Percentiles rank a stretch among this genome's conserved stretches.
Evolutionary conservation across 2,329 filamentous ascomycete genomes (phyloP).

Genomic region (Colletotrichum ledebouriae): DNA sequence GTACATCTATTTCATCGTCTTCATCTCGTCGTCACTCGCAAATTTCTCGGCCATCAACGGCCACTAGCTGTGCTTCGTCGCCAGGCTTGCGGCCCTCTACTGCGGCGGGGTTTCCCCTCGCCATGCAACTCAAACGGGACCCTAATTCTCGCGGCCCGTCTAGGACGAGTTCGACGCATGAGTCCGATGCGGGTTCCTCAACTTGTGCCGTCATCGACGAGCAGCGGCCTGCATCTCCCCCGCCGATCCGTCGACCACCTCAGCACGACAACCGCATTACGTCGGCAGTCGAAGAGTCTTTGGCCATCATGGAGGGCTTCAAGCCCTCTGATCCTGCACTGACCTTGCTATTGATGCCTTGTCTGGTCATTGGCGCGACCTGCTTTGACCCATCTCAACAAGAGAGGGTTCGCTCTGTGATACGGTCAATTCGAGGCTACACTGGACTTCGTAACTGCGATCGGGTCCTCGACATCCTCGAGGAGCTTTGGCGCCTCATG

Average conservation of each 20-base stretch:
- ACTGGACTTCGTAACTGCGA: constrained; percentile 72
- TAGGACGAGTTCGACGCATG: constrained; percentile 57
- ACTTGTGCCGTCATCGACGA: constrained; percentile 36
- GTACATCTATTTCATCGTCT: constrained; percentile 40
- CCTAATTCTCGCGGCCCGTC: constrained; percentile 52
- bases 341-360: constrained; percentile 71
- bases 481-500: constrained; percentile 72
- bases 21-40: constrained; percentile 43
- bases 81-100: constrained; percentile 46
- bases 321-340: constrained; percentile 70
- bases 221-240: constrained; percentile 55
- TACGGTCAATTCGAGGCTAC: constrained; percentile 67
- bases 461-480: constrained; percentile 65
- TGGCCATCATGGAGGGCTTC: constrained; percentile 68
- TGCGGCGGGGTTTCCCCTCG: constrained; percentile 37
- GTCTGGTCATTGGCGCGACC: constrained; percentile 71
- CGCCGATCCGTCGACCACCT: constrained; percentile 61
- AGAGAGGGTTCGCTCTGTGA: constrained; percentile 63
- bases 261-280: constrained; percentile 66
- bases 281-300: constrained; percentile 68
- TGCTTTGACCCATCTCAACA: constrained; percentile 67
- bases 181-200: constrained; percentile 43
- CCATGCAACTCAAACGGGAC: constrained; percentile 49
- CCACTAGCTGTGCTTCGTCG: constrained; percentile 53
- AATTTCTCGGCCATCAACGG: constrained; percentile 41